Percentiles rank a stretch among this genome's conserved stretches.
Conservation (phyloP, 176 grass and related monocot species). For the Cymbopogon citratus region DNA sequence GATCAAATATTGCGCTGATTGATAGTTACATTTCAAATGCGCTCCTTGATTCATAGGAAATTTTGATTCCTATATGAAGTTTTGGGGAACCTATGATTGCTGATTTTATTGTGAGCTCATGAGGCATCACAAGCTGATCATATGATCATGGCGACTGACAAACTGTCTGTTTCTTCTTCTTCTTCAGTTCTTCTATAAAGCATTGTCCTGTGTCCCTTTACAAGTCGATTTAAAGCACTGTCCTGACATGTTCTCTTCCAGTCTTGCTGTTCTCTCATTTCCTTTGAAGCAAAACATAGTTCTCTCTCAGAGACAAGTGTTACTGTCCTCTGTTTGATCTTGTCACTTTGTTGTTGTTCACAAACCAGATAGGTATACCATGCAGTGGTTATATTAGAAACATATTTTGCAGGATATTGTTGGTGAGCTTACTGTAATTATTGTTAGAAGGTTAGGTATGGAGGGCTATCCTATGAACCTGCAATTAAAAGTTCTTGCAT, state of each 20-base stretch:
- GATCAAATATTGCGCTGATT: neutral
- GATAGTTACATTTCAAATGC: neutral
- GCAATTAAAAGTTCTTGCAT: neutral
- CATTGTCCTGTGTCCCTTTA: neutral
- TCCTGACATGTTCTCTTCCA: neutral
- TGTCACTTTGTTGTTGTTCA: neutral
- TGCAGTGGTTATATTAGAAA: neutral
- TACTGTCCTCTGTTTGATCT: neutral
- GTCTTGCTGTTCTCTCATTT: neutral
- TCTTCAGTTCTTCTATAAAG: neutral
- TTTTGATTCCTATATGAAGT: neutral
- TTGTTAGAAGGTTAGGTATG: neutral
- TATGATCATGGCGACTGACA: neutral
- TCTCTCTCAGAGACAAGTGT: neutral
- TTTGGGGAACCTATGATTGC: neutral
- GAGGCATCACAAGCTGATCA: neutral
- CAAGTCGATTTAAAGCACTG: no score
- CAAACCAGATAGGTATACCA: neutral
- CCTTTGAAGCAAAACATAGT: neutral
- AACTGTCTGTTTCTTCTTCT: neutral
- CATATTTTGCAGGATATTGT: neutral
- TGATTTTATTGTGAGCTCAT: neutral
- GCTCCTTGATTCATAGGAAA: neutral
- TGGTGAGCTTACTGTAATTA: neutral
- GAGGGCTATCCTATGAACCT: neutral